Percentiles rank a stretch among this genome's conserved stretches.
phyloP scores from a whole-genome alignment of 148 eudicot genomes.

The Salicornia ramosissima region DNA sequence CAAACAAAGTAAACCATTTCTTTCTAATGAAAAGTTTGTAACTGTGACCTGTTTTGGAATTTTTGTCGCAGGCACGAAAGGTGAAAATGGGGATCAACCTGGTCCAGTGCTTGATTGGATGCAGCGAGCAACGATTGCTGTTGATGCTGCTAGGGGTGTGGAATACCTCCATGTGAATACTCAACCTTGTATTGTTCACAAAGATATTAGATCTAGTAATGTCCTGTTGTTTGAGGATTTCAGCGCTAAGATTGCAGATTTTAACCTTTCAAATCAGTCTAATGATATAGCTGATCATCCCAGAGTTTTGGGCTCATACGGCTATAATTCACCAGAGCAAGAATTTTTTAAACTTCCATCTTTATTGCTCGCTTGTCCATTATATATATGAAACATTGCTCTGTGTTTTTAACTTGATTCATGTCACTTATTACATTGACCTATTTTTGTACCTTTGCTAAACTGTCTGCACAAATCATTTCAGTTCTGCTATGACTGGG shows the following conservation, averaged over 20 bases:
- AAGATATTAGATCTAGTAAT: constrained; percentile 63
- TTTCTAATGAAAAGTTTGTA: neutral
- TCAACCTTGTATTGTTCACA: constrained; percentile 54
- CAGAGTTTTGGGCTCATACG: constrained; percentile 61
- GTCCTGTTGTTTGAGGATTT: constrained; percentile 56
- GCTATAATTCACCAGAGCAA: constrained; percentile 73
- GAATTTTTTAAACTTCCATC: neutral
- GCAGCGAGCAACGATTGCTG: constrained; percentile 58
- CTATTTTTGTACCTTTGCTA: neutral
- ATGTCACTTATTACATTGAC: too few species aligned
- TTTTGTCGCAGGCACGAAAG: constrained; percentile 47
- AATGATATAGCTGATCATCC: constrained; percentile 78
- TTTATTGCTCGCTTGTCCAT: neutral
- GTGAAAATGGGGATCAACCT: constrained; percentile 71
- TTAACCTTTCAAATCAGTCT: constrained; percentile 63
- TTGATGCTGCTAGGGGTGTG: constrained; percentile 62
- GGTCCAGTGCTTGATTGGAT: constrained; percentile 69
- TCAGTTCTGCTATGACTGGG: constrained; percentile 68
- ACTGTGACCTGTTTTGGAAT: constrained; percentile 3
- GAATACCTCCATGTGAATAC: constrained; percentile 60
- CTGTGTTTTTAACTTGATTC: neutral
- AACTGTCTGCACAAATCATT: constrained; percentile 2
- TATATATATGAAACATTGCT: neutral
- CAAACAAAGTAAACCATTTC: too few species aligned
- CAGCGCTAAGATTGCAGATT: constrained; percentile 62